Evolutionary conservation across 352 stramenopile species (phyloP), one percentile per base, ranked within the genome.

Genomic region (Globisporangium paroecandrum): DNA sequence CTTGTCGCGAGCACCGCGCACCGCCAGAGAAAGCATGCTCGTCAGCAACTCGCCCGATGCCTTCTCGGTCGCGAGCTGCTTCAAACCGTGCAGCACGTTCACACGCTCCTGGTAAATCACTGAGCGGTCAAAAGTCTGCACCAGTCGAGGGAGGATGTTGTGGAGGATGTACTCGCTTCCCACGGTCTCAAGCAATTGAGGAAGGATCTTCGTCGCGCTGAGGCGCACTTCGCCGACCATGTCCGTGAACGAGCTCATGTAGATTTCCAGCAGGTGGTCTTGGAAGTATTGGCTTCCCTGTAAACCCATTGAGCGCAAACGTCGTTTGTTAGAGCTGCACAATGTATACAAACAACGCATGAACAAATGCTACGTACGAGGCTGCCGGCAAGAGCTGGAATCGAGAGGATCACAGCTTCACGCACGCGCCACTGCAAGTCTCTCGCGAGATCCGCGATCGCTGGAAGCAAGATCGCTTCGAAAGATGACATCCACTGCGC

Each of bases 191-290:
- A 94, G 70, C 65, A 95, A 76, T 55, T 91, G 72, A 22, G 82
- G 76, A 10, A 93, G 70, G 69, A 94, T 92, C 74, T 94, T 95
- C 25, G 86, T 94, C 32, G 95, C 92, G 66, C 96, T 97, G 78
- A 98, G 85, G n/a, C 95, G 87, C 64, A 98, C 93, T 81, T 98
- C 96, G 27, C 92, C 81, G 7, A 98, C 95, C 78, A 94, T 95
- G 69, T 98, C 95, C 54, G 87, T 90, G 72, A 98, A 93, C 20
- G 90, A 90, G 46, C 85, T 97, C 66, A 97, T 79, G 74, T 98
- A 89, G 64, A 97, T 93, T 61, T 94, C 83, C 20, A 97, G 77
- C 76, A 97, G 68, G 70, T 85, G 85, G 71, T 92, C 87, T 72
- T 93, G 90, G 73, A 87, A 96, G 75, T 86, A 97, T 70, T 79